phyloP scores from a whole-genome alignment of 352 stramenopile species.

The Lagenidium sp. region DNA sequence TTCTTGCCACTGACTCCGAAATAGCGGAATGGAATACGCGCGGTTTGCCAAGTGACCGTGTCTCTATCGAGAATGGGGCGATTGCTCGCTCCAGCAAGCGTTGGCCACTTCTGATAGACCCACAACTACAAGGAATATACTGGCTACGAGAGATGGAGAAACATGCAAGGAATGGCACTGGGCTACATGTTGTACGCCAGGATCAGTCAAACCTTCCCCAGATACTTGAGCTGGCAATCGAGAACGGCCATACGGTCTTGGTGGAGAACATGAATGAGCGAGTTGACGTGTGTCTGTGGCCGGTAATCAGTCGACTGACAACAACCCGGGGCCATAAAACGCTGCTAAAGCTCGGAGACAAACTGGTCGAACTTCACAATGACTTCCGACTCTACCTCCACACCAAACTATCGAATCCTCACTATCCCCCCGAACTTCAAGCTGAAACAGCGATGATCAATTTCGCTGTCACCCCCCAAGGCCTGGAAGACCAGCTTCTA shows the following conservation, averaged over 20 bases:
- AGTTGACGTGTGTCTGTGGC: slow-evolving; percentile 82
- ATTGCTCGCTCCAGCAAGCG: slow-evolving; percentile 75
- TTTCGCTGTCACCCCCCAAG: slow-evolving; percentile 86
- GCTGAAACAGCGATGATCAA: slow-evolving; percentile 90
- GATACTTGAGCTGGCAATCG: slow-evolving; percentile 69
- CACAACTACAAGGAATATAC: slow-evolving; percentile 87
- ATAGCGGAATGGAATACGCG: slow-evolving; percentile 82
- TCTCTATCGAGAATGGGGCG: slow-evolving; percentile 88
- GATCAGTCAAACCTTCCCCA: slow-evolving; percentile 73
- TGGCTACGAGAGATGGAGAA: slow-evolving; percentile 85
- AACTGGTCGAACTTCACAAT: slow-evolving; percentile 74
- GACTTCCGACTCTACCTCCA: slow-evolving; percentile 87
- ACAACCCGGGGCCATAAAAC: slow-evolving; percentile 68
- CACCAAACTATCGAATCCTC: slow-evolving; percentile 91
- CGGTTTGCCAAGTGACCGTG: slow-evolving; percentile 81
- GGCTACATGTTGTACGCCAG: slow-evolving; percentile 74
- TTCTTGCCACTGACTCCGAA: slow-evolving; percentile 68
- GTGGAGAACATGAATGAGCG: slow-evolving; percentile 88
- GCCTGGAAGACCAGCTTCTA: slow-evolving; percentile 88
- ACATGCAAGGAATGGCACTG: slow-evolving; percentile 26
- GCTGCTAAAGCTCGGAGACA: slow-evolving; percentile 80
- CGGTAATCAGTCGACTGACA: slow-evolving; percentile 66
- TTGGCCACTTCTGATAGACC: slow-evolving; percentile 87
- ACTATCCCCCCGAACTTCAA: slow-evolving; percentile 88
- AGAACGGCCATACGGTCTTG: slow-evolving; percentile 68